Percentiles rank a stretch among this genome's conserved stretches.
These are phyloP conservation scores for Beta vulgaris DNA, from an alignment of 148 eudicot species.

Conservation along the genomic window DNA sequence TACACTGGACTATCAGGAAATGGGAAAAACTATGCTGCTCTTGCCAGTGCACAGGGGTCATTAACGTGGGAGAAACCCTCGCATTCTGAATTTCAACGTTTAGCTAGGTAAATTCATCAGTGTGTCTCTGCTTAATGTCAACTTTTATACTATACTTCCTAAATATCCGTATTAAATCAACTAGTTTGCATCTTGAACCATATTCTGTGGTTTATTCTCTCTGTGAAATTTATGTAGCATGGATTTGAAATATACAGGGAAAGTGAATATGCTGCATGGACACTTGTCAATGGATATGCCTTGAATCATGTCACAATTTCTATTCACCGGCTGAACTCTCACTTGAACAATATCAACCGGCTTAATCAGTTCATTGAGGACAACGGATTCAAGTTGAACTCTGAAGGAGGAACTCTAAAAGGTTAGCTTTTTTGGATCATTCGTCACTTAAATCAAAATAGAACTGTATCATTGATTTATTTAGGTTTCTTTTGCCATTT, in stretches of 20 bases:
- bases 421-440: conserved; percentile 51
- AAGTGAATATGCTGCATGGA: conserved; percentile 99
- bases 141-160: neutral
- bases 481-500: neutral
- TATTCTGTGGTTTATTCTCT: neutral
- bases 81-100: conserved; percentile 61
- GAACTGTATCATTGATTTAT: neutral
- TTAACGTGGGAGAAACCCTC: conserved; percentile 86
- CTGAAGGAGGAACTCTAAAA: conserved; percentile 87
- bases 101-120: conserved; percentile 54
- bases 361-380: conserved; percentile 81
- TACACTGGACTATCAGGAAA: conserved; percentile 59
- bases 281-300: conserved; percentile 92
- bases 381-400: conserved; percentile 76
- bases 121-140: neutral
- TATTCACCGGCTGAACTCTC: conserved; percentile 64
- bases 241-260: conserved; percentile 50
- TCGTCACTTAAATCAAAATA: too few species aligned
- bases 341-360: conserved; percentile 50
- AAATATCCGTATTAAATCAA: neutral
- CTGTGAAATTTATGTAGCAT: neutral
- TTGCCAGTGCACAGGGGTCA: conserved; percentile 77
- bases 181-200: neutral
- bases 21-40: conserved; percentile 68
- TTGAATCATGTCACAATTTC: conserved; percentile 93